These are phyloP conservation scores for Plasmodium cynomolgi DNA, from an alignment of 169 alveolate species.

Conservation along the genomic window DNA sequence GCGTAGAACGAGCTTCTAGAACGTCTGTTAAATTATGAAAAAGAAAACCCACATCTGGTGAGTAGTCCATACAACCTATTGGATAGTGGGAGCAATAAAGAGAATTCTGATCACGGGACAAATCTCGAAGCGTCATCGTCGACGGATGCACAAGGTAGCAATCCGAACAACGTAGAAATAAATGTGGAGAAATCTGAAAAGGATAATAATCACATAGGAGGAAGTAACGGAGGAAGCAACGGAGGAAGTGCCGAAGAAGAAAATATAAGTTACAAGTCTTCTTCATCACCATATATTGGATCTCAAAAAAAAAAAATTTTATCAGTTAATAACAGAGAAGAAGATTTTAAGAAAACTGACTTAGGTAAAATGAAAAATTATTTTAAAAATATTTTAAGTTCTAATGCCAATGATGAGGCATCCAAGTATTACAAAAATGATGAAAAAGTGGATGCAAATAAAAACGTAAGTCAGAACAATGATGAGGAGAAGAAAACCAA, in stretches of 20 bases:
- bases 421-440: conserved; percentile 24
- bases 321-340: conserved; percentile 45
- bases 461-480: conserved; percentile 3
- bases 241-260: neutral
- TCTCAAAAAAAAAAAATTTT: conserved; percentile 29
- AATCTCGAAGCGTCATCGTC: conserved; percentile 4
- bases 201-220: neutral
- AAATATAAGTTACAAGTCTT: neutral
- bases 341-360: conserved; percentile 10
- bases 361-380: conserved; percentile 51
- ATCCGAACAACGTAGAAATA: neutral
- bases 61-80: neutral
- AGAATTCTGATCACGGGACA: neutral
- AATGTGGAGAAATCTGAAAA: neutral
- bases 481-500: conserved; percentile 16
- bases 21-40: conserved; percentile 53
- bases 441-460: neutral
- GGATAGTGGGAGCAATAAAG: conserved; percentile 11
- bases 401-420: conserved; percentile 7
- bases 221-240: neutral
- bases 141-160: neutral
- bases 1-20: conserved; percentile 63
- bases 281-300: neutral
- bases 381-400: conserved; percentile 42
- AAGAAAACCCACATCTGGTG: neutral